These are phyloP conservation scores for Cephalotrichum gorgonifer DNA, from an alignment of 2,329 filamentous ascomycete species.

Conservation along the genomic window DNA sequence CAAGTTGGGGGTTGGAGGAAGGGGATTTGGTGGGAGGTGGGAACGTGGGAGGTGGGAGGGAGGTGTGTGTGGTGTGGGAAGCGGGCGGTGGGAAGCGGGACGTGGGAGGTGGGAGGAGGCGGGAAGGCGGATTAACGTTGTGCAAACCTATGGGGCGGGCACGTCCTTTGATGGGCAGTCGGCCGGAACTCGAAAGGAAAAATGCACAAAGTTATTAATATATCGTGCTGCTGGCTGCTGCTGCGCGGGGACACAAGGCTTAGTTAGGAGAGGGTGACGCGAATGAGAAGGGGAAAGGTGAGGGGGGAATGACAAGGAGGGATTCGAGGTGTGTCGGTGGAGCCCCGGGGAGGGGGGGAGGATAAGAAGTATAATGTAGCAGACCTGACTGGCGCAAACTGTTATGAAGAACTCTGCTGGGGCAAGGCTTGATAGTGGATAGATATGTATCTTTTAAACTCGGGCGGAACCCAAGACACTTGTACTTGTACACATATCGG, in stretches of 20 bases:
- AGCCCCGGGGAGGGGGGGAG: not conserved
- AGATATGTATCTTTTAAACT: too few species aligned
- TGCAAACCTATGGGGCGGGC: slow-evolving; percentile 2
- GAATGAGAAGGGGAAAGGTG: not conserved
- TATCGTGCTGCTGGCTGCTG: too few species aligned
- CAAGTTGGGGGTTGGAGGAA: slow-evolving; percentile 6
- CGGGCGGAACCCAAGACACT: too few species aligned
- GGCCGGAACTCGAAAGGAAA: slow-evolving; percentile 3
- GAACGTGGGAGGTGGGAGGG: not conserved
- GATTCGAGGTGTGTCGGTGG: not conserved
- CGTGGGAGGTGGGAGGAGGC: not conserved
- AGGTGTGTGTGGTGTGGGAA: too few species aligned
- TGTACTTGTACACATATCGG: too few species aligned
- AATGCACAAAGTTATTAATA: slow-evolving; percentile 5
- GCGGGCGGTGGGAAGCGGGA: too few species aligned
- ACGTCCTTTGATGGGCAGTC: slow-evolving; percentile 1
- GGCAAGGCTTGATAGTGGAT: too few species aligned
- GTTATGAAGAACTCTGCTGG: too few species aligned
- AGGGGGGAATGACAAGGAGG: not conserved
- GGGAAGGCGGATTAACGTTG: slow-evolving; percentile 4
- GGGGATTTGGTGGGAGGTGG: slow-evolving; percentile 3
- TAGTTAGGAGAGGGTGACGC: slow-evolving; percentile 1
- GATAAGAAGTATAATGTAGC: too few species aligned
- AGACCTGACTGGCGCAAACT: too few species aligned
- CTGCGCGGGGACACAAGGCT: slow-evolving; percentile 3